Evolutionary conservation across 169 alveolate species (phyloP), one percentile per base, ranked within the genome.

Genomic region (Toxoplasma gondii): DNA sequence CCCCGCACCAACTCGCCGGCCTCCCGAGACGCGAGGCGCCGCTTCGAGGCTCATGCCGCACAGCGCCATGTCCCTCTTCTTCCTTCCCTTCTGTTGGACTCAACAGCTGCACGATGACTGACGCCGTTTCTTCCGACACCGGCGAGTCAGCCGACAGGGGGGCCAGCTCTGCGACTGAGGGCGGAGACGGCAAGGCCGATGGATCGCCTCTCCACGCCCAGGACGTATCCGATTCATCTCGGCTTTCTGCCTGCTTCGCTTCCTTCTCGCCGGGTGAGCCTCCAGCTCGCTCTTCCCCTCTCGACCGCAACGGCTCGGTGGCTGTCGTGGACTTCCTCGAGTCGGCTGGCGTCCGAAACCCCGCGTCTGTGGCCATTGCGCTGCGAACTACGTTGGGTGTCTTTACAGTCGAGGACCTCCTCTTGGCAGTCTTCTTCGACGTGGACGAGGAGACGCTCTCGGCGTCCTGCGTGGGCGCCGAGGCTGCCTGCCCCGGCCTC

Each of bases 401-500:
- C n/a, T 43, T 2, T 31, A 39, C 90, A 19, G 69, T 82, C 67
- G 90, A 82, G 36, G 90, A 82, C 41, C 90, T 82, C 19, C 90
- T 82, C 41, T 64, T 82, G 90, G 90, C 90, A n/a, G 90, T 82
- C 69, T 38, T 82, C 12, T 16, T 38, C 90, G 90, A 44, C 5
- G 67, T 43, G 27, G 90, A 44, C 67, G 64, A 24, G 54, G 90
- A 31, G 54, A 41, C 38, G 69, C 19, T 31, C 84, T 12, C 39
- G n/a, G 74, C 29, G 74, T 4, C 74, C 34, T 27, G n/a, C n/a
- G 74, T 1, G 74, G 29, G 5, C 74, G 29, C 31, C 9, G 74
- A 45, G 45, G 86, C 4, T 7, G 44, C 86, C 39, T 69, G n/a
- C 82, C n/a, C 4, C 82, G 16, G 43, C 19, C 82, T 29, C 34